Conservation (phyloP, 1,139 yeast genomes). For the Debaryomycetaceae sp. region DNA sequence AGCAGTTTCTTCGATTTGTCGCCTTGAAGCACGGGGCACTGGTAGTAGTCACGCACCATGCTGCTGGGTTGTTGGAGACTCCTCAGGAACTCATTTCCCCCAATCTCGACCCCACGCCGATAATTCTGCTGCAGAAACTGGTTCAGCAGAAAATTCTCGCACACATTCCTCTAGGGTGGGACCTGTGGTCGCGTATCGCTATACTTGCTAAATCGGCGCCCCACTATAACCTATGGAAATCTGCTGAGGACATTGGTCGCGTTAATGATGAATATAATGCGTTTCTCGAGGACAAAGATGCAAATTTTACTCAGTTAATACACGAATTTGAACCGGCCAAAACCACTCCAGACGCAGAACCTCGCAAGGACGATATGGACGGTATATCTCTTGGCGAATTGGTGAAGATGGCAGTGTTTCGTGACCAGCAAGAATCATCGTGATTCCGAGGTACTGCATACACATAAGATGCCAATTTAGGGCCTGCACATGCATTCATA, state of each 20-base stretch:
- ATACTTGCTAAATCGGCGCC: slow-evolving; percentile 21
- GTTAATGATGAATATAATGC: slow-evolving; percentile 7
- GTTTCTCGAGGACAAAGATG: slow-evolving; percentile 5
- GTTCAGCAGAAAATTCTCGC: slow-evolving; percentile 1
- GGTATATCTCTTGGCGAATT: no score
- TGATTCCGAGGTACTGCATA: no score
- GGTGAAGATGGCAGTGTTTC: no score
- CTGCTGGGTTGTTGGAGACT: slow-evolving; percentile 1
- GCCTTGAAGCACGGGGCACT: slow-evolving; percentile 34
- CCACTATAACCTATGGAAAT: neutral
- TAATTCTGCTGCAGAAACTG: slow-evolving; percentile 3
- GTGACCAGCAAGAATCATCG: no score
- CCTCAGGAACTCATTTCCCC: neutral
- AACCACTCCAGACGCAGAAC: neutral
- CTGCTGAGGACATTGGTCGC: slow-evolving; percentile 4
- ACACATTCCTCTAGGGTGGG: slow-evolving; percentile 40
- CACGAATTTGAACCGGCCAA: slow-evolving; percentile 1
- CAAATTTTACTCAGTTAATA: slow-evolving; percentile 2
- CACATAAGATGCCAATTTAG: no score
- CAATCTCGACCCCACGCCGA: slow-evolving; percentile 4
- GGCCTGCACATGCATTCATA: no score
- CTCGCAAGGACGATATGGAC: neutral
- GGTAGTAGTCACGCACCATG: slow-evolving; percentile 13
- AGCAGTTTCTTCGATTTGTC: slow-evolving; percentile 43
- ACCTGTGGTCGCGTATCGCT: slow-evolving; percentile 38